Evolutionary conservation across 768 basidiomycete species (phyloP), one percentile per base, ranked within the genome.

Genomic region (Jaapia argillacea): DNA sequence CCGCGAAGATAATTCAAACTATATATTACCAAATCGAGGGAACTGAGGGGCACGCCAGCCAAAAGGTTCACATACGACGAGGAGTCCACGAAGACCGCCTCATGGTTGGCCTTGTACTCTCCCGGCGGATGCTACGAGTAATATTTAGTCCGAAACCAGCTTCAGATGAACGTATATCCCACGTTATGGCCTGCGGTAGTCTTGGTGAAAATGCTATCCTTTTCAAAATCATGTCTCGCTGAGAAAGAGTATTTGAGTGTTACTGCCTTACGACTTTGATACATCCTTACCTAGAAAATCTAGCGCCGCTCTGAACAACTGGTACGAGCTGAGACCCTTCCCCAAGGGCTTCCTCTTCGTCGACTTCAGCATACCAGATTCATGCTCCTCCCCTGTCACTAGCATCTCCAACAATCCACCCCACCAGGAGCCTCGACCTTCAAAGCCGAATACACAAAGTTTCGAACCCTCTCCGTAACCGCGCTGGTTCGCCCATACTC

Each of bases 401-500:
- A 87, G 53, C 31, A 79, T 50, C 24, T 70, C 75, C 21, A 90
- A 58, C 1, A 90, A 49, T 1, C 71, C 72, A 36, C 64, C 62
- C 88, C 88, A 91, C 74, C 71, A 83, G 3, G 68, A 55, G 1
- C 85, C 85, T 20, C 70, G 66, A 5, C 71, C 71, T 53, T 79
- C 84, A 54, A 82, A 92, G 13, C 87, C 87, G 13, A 71, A 66
- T 3, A 86, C 66, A 51, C 77, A 81, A 48, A 75, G 54, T 33
- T 67, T 61, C 3, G 62, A 58, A 7, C 81, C 77, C 48, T 72
- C 69, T 2, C 77, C 71, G 50, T 82, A 91, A 0, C 90, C 90
- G 33, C 92, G 71, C 52, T 92, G 85, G 40, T 81, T 79, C 1
- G 87, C 88, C 96, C 96, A 99, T 13, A 93, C 74, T 6, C 89